A percentile compares a stretch with the other conserved stretches of the same genome.
phyloP scores from a whole-genome alignment of 305 asterid genomes.

The Vinca major region DNA sequence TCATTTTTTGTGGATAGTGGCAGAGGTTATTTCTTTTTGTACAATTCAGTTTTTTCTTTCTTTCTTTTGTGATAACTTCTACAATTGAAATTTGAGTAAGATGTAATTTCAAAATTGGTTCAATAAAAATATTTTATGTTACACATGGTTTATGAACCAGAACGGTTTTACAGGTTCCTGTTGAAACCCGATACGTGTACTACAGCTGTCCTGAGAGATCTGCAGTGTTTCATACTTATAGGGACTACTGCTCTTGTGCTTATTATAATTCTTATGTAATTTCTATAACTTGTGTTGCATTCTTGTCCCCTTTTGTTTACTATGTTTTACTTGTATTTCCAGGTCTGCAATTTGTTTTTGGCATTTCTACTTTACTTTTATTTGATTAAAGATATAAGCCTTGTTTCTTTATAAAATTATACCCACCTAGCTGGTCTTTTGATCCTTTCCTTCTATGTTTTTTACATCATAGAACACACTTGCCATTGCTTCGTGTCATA shows the following conservation, averaged over 20 bases:
- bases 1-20: neutral
- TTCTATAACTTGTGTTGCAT: neutral
- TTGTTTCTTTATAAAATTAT: neutral
- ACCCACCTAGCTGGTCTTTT: neutral
- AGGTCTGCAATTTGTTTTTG: neutral
- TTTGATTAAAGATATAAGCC: no score
- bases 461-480: no score
- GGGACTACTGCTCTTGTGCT: neutral
- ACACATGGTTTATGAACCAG: neutral
- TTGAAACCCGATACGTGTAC: neutral
- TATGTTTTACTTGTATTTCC: neutral
- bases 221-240: neutral
- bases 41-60: neutral
- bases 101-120: neutral
- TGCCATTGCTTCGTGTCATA: neutral
- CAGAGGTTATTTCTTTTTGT: neutral
- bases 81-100: neutral
- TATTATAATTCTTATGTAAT: no score
- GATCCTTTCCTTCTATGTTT: neutral
- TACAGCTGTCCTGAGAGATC: neutral
- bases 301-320: neutral
- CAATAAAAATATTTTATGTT: no score
- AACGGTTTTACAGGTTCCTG: neutral
- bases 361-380: neutral
- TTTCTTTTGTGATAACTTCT: no score